Evolutionary conservation across 805 yeast genomes (phyloP), one percentile per base, ranked within the genome.

Genomic region (Nakazawaea laoshanensis): DNA sequence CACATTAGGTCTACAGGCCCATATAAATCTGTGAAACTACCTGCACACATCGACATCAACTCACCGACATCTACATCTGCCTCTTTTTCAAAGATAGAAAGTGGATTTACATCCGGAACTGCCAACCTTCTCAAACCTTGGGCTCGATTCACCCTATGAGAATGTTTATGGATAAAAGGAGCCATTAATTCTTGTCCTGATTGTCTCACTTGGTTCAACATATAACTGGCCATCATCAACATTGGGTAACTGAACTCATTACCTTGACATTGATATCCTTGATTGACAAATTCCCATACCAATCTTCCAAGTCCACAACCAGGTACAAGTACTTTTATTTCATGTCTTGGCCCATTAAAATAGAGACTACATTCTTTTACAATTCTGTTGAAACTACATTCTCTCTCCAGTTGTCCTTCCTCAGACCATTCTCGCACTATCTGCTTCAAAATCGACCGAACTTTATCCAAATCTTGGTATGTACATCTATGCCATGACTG

Each of bases 31-130:
- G 66, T 64, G 48, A 82, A 82, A 0, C 83, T 75, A 0, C 92
- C 92, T 0, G 86, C 75, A 1, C 75, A 67, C 68, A 81, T 78
- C 0, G 83, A 70, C 81, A 82, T 72, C 29, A 73, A 50, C 5
- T 73, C 74, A 10, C 16, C 7, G 13, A n/a, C 10, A 11, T 27
- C 14, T 5, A 4, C 13, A 7, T 9, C n/a, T 7, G 17, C 21
- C 49, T 59, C 22, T 63, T 59, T 0, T 13, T 45, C 42, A 4
- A 63, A 49, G 11, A 64, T 56, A 13, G 56, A 56, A 3, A 55
- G 43, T 1, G 77, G 70, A 29, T 61, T 59, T 23, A 59, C 53
- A 43, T 77, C 80, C 0, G 84, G 84, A 9, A 77, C 45, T 20
- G 50, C 55, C 1, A 74, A 57, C 6, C 71, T 70, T 30, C 82